Evolutionary conservation across 352 stramenopile species (phyloP), one percentile per base, ranked within the genome.

Genomic region (Phytophthora idaei): DNA sequence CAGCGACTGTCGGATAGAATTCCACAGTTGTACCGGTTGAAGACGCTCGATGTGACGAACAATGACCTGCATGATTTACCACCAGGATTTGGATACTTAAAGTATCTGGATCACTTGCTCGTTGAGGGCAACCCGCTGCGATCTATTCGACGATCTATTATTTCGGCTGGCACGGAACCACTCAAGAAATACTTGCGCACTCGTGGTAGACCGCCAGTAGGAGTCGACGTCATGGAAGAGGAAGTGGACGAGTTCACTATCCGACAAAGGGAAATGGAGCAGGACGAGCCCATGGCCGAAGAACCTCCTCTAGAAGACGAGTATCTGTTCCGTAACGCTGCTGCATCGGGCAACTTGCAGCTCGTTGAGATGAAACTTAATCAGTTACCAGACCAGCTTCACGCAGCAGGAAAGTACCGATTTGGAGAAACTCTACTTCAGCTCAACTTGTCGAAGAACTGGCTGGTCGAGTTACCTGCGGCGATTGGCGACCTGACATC

Each of bases 121-220:
- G 81, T 92, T 28, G 85, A 93, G 51, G 87, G 87, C 0, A 95
- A 95, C 31, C 86, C 85, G 0, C 60, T 95, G 32, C 83, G 85
- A 9, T 85, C 85, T 6, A 92, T 95, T 67, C 81, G 87, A 36
- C 82, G 82, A 17, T 73, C 81, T 2, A 68, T 92, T 7, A 84
- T 95, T 52, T 81, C 77, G 7, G 67, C 74, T 11, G 85, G 87
- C 15, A 90, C 81, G 2, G 77, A 93, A 57, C 66, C 83, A 2
- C 64, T 95, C 5, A 94, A 94, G 59, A 95, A 95, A 44, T 94
- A 94, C 42, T 56, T 95, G 57, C 84, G 87, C 6, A 94, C 85
- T 15, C 83, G 87, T 28, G 87, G 85, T 7, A 65, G 70, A 5
- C 87, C 87, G 9, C 85, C 87, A 5, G 60, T 76, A 39, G 81